A percentile compares a stretch with the other conserved stretches of the same genome.
Conservation (phyloP, 1,284 basidiomycete genomes). For the Fomitopsis schrenkii region DNA sequence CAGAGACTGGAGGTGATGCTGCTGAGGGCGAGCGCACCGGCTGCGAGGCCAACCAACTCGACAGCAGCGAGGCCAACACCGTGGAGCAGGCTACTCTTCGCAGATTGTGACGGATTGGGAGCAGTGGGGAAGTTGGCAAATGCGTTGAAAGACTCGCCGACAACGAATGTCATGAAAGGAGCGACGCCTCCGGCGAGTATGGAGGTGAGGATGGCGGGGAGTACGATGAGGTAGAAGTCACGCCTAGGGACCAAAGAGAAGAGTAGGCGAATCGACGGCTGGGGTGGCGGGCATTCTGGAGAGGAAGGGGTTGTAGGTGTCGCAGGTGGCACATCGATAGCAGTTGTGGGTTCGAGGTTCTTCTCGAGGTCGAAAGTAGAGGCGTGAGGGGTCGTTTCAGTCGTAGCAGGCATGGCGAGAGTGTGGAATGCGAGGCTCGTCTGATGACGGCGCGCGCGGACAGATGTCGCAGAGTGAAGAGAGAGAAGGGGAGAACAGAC, state of each 20-base stretch:
- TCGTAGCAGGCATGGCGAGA: conserved; percentile 23
- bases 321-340: conserved; percentile 14
- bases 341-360: conserved; percentile 20
- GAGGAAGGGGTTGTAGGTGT: conserved; percentile 15
- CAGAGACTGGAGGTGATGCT: conserved; percentile 78
- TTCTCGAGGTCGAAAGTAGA: conserved; percentile 23
- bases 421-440: conserved; percentile 32
- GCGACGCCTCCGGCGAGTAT: conserved; percentile 75
- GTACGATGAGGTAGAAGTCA: conserved; percentile 55
- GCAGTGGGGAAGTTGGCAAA: conserved; percentile 59
- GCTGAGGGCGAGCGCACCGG: conserved; percentile 68
- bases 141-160: conserved; percentile 83
- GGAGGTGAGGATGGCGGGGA: conserved; percentile 73
- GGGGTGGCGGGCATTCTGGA: conserved; percentile 31
- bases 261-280: conserved; percentile 54
- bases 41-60: conserved; percentile 69
- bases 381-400: conserved; percentile 23
- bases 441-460: conserved; percentile 30
- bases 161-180: conserved; percentile 89
- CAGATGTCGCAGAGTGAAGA: conserved; percentile 16
- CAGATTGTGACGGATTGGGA: conserved; percentile 40
- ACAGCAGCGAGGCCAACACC: conserved; percentile 61
- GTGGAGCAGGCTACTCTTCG: conserved; percentile 51
- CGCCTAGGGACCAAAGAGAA: conserved; percentile 60
- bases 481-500: conserved; percentile 16